Evolutionary conservation across 2,329 filamentous ascomycete genomes (phyloP), one percentile per base, ranked within the genome.

Genomic region (Fusarium sp.): DNA sequence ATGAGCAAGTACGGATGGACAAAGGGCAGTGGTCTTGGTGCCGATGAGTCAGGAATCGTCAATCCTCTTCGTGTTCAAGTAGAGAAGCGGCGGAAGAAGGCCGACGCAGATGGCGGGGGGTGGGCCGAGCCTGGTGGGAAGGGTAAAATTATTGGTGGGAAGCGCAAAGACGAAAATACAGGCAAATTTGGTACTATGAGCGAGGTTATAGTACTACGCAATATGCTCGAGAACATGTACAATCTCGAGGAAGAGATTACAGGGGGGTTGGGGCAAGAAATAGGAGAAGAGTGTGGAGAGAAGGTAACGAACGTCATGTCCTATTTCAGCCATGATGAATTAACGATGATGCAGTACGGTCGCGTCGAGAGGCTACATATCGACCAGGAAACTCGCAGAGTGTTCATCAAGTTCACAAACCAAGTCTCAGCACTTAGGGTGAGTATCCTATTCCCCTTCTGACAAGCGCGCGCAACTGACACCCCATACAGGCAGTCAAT

Each of bases 1-100:
- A 94, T 99, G 90, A 88, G 90, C 67, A 98, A 98, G 79, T 96
- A 97, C 82, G 96, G 96, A 60, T 98, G 95, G 93, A 91, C 90
- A 38, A 92, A 95, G 77, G 96, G 96, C 27, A 88, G 91, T 69
- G 96, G 96, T 23, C 89, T 99, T 7, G 96, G 96, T 73, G 94
- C 93, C 18, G 88, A 91, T 69, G 90, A 90, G 35, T 90, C 90
- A 27, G 96, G 96, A 67, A 98, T 99, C 75, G 87, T 93, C 58
- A 93, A 94, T 26, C 93, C 95, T 7, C 84, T 99, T 7, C 90
- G 90, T 49, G 92, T 95, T 30, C 90, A 97, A 75, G 88, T 95
- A n/a, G 91, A 96, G 75, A 97, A 96, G 83, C 88, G 92, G 35
- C 93, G 93, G 80, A 94, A 93, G 81, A 90, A 89, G 68, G 86